A percentile compares a stretch with the other conserved stretches of the same genome.
Evolutionary conservation across 2,329 filamentous ascomycete species (phyloP).

Genomic region (Talaromyces funiculosus): DNA sequence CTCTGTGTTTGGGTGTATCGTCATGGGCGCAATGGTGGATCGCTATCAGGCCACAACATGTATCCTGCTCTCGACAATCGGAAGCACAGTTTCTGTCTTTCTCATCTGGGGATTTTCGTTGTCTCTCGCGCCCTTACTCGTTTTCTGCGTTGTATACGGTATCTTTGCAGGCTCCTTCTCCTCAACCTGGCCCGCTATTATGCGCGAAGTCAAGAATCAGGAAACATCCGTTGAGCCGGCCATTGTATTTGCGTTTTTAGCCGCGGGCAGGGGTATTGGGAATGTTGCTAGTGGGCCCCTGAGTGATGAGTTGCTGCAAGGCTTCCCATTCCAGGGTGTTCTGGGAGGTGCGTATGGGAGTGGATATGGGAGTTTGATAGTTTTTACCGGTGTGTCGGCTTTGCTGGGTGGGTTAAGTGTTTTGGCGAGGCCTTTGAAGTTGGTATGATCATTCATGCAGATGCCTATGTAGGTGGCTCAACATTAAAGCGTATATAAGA

Average conservation of each 20-base stretch:
- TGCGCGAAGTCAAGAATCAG: conserved; percentile 36
- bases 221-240: conserved; percentile 38
- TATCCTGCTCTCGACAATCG: conserved; percentile 38
- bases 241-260: conserved; percentile 46
- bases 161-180: conserved; percentile 43
- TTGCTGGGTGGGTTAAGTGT: conserved; percentile 23
- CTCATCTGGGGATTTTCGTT: conserved; percentile 45
- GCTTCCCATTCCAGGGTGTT: conserved; percentile 18
- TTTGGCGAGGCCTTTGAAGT: conserved; percentile 19
- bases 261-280: conserved; percentile 48
- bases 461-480: too few relatives aligned
- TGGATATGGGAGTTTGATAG: conserved; percentile 24
- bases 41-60: conserved; percentile 37
- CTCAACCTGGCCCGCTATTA: conserved; percentile 42
- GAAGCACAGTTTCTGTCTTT: conserved; percentile 38
- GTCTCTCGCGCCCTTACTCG: conserved; percentile 35
- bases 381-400: conserved; percentile 25
- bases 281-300: conserved; percentile 48
- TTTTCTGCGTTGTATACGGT: conserved; percentile 42
- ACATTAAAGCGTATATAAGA: too few relatives aligned
- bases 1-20: conserved; percentile 30
- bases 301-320: conserved; percentile 39
- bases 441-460: neutral
- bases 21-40: conserved; percentile 41
- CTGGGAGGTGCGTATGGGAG: conserved; percentile 23